Evolutionary conservation across 148 eudicot genomes (phyloP), one percentile per base, ranked within the genome.

Genomic region (Bassia scoparia): DNA sequence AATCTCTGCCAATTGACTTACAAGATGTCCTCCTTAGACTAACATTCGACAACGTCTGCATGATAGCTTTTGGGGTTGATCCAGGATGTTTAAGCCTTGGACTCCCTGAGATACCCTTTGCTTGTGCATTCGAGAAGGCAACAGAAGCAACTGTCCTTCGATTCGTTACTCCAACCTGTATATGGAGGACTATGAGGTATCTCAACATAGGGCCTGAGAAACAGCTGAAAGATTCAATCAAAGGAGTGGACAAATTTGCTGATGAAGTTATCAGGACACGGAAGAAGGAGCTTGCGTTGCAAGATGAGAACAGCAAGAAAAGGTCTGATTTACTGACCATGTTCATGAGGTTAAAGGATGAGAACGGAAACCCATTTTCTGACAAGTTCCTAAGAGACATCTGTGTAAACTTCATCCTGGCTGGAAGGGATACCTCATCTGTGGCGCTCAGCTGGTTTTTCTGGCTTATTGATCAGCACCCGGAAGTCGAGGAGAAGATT

Each of bases 391-490:
- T 92, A 77, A 75, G 91, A n/a, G 98, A 92, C 69, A 86, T 92
- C 0, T 90, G 96, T 38, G 93, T 92, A 24, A 92, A 92, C 60
- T 90, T 92, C 73, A 92, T 92, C 31, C 79, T 92, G 21, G 98
- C 98, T 0, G 98, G 98, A 30, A 81, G 96, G 65, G 98, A 92
- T 69, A 92, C 96, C 10, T 90, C 98, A 6, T 90, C 98, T 20
- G 96, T 90, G 24, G 96, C 98, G 8, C 77, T 92, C 24, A 84
- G 86, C 78, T 92, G 98, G 98, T 92, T 92, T 75, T 90, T 92
- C 85, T 92, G 96, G 96, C 78, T 92, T 70, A 72, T 92, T 53
- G 78, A 84, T 53, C 77, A 53, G 77, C 85, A 88, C 61, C 90
- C 90, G 4, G 83, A 60, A 12, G 87, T 90, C 2, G 96, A 92